Evolutionary conservation across 257 asterid species (phyloP).

Genomic region (Lithospermum erythrorhizon): DNA sequence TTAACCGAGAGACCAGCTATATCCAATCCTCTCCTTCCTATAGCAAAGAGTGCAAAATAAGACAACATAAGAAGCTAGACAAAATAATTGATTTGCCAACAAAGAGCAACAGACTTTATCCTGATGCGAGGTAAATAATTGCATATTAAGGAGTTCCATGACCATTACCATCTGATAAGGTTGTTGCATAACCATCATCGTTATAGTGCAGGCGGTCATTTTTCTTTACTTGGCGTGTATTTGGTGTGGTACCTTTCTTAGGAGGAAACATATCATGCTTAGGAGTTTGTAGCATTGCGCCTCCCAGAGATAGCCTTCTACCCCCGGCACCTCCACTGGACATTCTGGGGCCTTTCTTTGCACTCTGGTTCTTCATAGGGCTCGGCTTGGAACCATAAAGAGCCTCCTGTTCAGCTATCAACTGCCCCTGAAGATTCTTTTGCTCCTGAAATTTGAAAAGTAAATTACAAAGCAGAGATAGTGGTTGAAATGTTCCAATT

Average conservation of each 20-base stretch:
- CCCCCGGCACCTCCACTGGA: constrained; percentile 27
- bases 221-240: constrained; percentile 24
- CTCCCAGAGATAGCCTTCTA: constrained; percentile 32
- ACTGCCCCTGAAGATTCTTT: constrained; percentile 39
- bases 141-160: not conserved
- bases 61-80: not conserved
- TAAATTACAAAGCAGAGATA: not conserved
- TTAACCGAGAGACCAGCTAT: constrained; percentile 51
- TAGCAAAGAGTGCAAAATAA: constrained; percentile 8
- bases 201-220: constrained; percentile 17
- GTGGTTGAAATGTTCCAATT: too few species aligned
- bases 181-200: constrained; percentile 42
- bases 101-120: not conserved
- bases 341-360: constrained; percentile 25
- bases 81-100: not conserved
- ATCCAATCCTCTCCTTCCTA: constrained; percentile 86
- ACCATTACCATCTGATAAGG: constrained; percentile 54
- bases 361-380: constrained; percentile 37
- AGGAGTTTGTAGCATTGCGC: constrained; percentile 20
- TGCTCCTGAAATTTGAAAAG: constrained; percentile 49
- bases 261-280: constrained; percentile 25
- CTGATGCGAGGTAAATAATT: not conserved
- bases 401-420: constrained; percentile 39
- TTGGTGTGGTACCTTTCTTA: constrained; percentile 28
- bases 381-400: constrained; percentile 41